Conservation (phyloP, 257 asterid genomes). For the Orobanche coerulescens region DNA sequence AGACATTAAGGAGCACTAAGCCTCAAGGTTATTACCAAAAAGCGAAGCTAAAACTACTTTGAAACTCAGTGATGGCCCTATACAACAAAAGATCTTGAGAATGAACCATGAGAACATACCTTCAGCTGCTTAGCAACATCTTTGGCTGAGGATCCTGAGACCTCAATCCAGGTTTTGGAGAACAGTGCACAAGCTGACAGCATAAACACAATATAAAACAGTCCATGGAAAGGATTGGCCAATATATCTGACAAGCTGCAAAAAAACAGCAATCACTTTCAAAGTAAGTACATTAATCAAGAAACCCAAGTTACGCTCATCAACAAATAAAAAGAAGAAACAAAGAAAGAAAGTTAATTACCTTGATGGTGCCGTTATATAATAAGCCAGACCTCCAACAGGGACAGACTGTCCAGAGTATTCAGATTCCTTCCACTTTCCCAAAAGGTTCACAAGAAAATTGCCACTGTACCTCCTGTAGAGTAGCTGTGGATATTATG, state of each 20-base stretch:
- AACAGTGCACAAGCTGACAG: conserved; percentile 80
- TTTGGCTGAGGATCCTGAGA: conserved; percentile 82
- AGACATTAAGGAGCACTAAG: neutral
- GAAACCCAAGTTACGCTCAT: neutral
- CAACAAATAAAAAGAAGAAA: neutral
- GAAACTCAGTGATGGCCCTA: neutral
- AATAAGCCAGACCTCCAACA: conserved; percentile 84
- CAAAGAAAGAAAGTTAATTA: conserved; percentile 17
- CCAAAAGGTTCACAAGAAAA: conserved; percentile 69
- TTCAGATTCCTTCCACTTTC: conserved; percentile 87
- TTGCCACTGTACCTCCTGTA: conserved; percentile 63
- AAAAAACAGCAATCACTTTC: neutral
- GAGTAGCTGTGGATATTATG: conserved; percentile 46
- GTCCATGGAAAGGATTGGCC: conserved; percentile 84
- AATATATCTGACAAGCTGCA: conserved; percentile 64
- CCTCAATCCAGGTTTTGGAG: conserved; percentile 91
- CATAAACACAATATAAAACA: conserved; percentile 75
- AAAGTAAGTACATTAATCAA: neutral
- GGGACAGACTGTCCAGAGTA: conserved; percentile 77
- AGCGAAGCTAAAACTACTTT: neutral
- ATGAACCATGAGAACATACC: conserved; percentile 34
- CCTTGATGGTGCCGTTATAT: conserved; percentile 85
- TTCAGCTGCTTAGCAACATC: conserved; percentile 88
- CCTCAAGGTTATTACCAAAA: neutral
- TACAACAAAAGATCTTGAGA: neutral